Base-by-base conservation (phyloP, 495 filamentous ascomycete genomes). In the Talaromyces nanjingensis region DNA sequence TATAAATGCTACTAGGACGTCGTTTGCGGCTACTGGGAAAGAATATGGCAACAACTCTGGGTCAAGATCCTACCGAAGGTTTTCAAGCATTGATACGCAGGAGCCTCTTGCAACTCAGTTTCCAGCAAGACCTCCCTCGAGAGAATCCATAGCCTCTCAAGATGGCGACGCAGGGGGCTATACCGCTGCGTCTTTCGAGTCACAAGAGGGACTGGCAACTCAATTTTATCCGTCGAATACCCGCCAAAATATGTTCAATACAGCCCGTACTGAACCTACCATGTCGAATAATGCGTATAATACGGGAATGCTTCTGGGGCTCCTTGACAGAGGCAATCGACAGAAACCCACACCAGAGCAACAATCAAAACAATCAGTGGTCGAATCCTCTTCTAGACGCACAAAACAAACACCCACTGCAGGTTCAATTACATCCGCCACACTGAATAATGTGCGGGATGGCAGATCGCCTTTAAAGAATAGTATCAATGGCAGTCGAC, bases 121-220 rank as follows among this genome's bases (percentile, higher is more conserved):
- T 6, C 27, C 29, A 37, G 14, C 60, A 54, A 62, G 60, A 9
- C 42, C 59, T 34, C 42, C 39, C 33, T 52, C 29, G 14, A 29
- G 20, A 61, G 59, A 37, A 1, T 61, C 59, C 42, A 29, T 47
- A 29, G 16, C 27, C 9, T 61, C 59, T 27, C 59, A 61, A 49
- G 37, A 49, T 31, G 59, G 27, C 37, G 42, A 49, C 12, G 22
- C 18, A 7, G 42, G 25, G 2, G 59, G 39, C 1, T 22, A 42
- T 42, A 16, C 34, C 6, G 59, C 25, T 18, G 20, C 59, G 3
- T 27, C 22, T 11, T 47, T 18, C 1, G 59, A 61, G 27, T 49
- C 59, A 18, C 59, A 61, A 3, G 59, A 31, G 33, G 59, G 14
- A 12, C 16, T 45, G 24, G 34, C 59, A 31, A 61, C 59, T 27